Percentiles rank a stretch among this genome's conserved stretches.
These are phyloP conservation scores for Lentinula guzmanii DNA, from an alignment of 768 basidiomycete genomes.

Conservation along the genomic window DNA sequence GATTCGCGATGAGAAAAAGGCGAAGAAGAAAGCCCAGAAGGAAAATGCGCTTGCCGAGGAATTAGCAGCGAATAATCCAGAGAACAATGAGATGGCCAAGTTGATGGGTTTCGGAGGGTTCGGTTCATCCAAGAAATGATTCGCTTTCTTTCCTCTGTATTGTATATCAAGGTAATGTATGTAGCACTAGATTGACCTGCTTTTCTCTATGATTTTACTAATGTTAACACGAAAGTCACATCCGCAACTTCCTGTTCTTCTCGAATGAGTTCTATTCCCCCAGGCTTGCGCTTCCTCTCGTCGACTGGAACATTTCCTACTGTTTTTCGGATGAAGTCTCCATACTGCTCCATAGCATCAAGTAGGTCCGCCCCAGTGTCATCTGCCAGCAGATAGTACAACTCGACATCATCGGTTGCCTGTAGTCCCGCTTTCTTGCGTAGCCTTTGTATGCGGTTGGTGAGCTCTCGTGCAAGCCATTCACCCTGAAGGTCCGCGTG, in stretches of 20 bases:
- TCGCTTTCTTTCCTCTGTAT: neutral
- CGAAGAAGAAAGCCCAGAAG: conserved; percentile 73
- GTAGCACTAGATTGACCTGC: conserved; percentile 18
- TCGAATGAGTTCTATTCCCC: conserved; percentile 54
- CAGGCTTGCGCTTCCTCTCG: conserved; percentile 44
- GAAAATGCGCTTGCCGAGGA: conserved; percentile 65
- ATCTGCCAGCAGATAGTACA: conserved; percentile 78
- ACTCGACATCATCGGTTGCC: conserved; percentile 88
- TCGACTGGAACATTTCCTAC: conserved; percentile 68
- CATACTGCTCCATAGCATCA: conserved; percentile 58
- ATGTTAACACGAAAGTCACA: conserved; percentile 65
- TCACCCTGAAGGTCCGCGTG: conserved; percentile 84
- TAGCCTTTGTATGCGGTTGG: conserved; percentile 90
- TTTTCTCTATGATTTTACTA: conserved; percentile 44
- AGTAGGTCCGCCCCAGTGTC: conserved; percentile 60
- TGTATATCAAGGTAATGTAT: conserved; percentile 7
- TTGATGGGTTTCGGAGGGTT: conserved; percentile 95
- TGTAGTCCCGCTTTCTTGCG: conserved; percentile 95
- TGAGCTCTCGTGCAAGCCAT: conserved; percentile 85
- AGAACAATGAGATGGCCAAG: conserved; percentile 62
- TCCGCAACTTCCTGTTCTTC: conserved; percentile 88
- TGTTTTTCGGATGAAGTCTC: conserved; percentile 66
- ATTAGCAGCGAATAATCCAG: conserved; percentile 36
- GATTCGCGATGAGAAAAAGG: conserved; percentile 67
- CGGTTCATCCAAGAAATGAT: conserved; percentile 76